A percentile compares a stretch with the other conserved stretches of the same genome.
Conservation (phyloP, 208 protist species). For the Leptomonas seymouri region DNA sequence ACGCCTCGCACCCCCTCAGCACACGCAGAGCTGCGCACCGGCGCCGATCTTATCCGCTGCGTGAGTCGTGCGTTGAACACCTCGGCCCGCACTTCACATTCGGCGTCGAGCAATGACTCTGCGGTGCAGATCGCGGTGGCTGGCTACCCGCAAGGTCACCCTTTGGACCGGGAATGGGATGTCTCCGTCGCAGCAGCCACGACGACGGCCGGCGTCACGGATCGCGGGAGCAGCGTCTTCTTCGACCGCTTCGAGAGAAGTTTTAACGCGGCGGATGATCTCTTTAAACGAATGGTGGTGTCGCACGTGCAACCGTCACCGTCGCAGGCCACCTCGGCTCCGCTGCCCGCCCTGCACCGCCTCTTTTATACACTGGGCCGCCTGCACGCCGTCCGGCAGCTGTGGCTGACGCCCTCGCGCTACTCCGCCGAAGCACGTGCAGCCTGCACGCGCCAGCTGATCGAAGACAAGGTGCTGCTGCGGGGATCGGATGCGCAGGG, state of each 20-base stretch:
- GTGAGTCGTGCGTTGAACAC: conserved; percentile 6
- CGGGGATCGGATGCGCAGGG: too few species aligned
- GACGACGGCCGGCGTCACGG: background rate
- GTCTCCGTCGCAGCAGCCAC: background rate
- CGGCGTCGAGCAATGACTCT: background rate
- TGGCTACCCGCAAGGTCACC: conserved; percentile 57
- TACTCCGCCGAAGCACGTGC: conserved; percentile 15
- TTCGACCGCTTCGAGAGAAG: background rate
- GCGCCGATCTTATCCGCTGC: conserved; percentile 26
- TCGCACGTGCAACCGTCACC: background rate
- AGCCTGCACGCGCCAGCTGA: conserved; percentile 28
- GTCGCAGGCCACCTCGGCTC: background rate
- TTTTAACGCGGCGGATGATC: background rate
- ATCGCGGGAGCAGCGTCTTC: background rate
- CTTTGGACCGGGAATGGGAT: conserved; percentile 35
- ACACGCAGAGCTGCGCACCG: conserved; percentile 7
- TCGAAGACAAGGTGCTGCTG: conserved; percentile 33
- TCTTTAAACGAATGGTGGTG: conserved; percentile 2
- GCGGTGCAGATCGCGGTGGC: conserved; percentile 24
- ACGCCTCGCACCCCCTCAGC: background rate
- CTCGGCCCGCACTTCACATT: too few species aligned
- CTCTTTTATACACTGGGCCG: conserved; percentile 20
- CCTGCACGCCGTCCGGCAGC: conserved; percentile 10
- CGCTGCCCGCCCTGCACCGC: conserved; percentile 17
- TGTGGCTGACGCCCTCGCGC: conserved; percentile 30